These are phyloP conservation scores for Fusarium sp. DNA, from an alignment of 2,329 filamentous ascomycete genomes.

Conservation along the genomic window DNA sequence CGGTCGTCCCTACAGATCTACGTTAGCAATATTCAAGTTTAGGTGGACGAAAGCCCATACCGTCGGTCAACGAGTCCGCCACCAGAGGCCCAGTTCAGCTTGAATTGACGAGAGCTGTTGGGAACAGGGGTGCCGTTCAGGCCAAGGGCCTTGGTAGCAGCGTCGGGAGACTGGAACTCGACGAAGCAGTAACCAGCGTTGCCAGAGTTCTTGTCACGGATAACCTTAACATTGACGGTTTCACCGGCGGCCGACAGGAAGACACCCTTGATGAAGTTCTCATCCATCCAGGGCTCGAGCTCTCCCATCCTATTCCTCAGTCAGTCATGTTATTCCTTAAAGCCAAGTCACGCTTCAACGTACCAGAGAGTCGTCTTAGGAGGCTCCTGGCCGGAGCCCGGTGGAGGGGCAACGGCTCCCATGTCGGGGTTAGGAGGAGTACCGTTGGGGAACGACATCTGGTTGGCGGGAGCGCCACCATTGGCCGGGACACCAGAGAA, in stretches of 20 bases:
- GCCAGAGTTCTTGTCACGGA: conserved; percentile 98
- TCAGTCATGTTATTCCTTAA: conserved; percentile 16
- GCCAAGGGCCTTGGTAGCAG: conserved; percentile 89
- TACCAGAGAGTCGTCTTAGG: conserved; percentile 70
- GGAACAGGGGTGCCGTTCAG: conserved; percentile 91
- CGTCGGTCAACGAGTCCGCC: conserved; percentile 94
- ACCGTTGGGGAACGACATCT: conserved; percentile 53
- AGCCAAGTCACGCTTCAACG: conserved; percentile 18
- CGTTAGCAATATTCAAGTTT: not conserved
- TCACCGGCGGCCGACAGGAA: conserved; percentile 91
- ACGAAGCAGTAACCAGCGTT: conserved; percentile 99
- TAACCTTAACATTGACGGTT: conserved; percentile 98
- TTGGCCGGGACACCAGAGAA: conserved; percentile 47
- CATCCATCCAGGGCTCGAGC: conserved; percentile 98
- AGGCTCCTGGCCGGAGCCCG: conserved; percentile 54
- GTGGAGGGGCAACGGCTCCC: conserved; percentile 47
- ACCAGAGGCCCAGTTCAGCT: conserved; percentile 99
- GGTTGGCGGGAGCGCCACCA: conserved; percentile 44
- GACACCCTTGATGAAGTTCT: conserved; percentile 96
- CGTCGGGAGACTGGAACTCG: conserved; percentile 85
- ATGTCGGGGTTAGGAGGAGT: conserved; percentile 53
- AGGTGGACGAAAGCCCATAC: conserved; percentile 57
- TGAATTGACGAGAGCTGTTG: conserved; percentile 95
- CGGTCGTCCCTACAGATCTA: conserved; percentile 80
- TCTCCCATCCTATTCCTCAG: conserved; percentile 86